These are phyloP conservation scores for Phytophthora pistaciae DNA, from an alignment of 352 stramenopile species.

Conservation along the genomic window DNA sequence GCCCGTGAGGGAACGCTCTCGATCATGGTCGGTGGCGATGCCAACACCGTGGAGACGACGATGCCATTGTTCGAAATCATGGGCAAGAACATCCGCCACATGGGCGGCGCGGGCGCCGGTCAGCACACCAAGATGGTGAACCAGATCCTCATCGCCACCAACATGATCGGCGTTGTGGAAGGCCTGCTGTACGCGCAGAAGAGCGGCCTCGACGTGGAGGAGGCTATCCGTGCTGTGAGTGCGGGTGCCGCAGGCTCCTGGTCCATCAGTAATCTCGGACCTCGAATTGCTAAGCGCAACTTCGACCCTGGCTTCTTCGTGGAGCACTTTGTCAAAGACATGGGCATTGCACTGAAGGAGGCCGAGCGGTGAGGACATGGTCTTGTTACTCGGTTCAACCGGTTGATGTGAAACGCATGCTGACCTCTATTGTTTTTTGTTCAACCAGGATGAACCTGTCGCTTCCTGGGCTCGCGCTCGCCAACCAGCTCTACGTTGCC, in stretches of 20 bases:
- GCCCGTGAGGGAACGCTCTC: slow-evolving; percentile 86
- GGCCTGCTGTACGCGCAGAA: slow-evolving; percentile 90
- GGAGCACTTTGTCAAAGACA: slow-evolving; percentile 93
- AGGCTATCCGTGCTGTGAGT: slow-evolving; percentile 88
- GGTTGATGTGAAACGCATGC: neutral
- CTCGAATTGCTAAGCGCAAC: slow-evolving; percentile 89
- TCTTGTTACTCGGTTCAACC: neutral
- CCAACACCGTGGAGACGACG: slow-evolving; percentile 70
- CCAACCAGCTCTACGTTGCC: slow-evolving; percentile 90
- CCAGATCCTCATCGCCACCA: slow-evolving; percentile 90
- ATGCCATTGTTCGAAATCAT: slow-evolving; percentile 90
- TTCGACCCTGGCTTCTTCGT: slow-evolving; percentile 93
- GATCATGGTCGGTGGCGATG: slow-evolving; percentile 92
- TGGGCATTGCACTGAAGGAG: slow-evolving; percentile 92
- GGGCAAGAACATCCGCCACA: slow-evolving; percentile 93
- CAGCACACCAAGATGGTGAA: slow-evolving; percentile 95
- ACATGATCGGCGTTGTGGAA: slow-evolving; percentile 92
- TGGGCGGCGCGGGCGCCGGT: slow-evolving; percentile 82
- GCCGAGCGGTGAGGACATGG: slow-evolving; percentile 53
- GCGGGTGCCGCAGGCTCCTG: slow-evolving; percentile 88
- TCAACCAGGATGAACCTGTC: slow-evolving; percentile 86
- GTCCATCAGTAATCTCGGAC: slow-evolving; percentile 93
- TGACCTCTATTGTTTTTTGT: slow-evolving; percentile 4
- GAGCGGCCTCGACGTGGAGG: slow-evolving; percentile 84
- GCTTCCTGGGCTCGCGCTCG: slow-evolving; percentile 84